Conservation (phyloP, 164 flowering plant species). For the Stephania japonica region DNA sequence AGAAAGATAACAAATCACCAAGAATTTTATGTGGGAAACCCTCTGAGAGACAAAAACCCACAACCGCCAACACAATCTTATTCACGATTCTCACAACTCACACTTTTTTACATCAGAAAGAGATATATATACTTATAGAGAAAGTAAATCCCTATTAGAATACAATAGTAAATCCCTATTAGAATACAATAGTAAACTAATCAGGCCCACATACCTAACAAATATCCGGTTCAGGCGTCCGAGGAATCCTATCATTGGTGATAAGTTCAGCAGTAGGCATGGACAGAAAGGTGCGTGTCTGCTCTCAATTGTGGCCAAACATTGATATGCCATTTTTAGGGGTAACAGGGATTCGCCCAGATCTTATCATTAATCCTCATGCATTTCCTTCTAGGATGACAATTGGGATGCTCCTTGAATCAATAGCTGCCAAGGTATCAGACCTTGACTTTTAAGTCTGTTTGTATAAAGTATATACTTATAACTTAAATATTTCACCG, state of each 20-base stretch:
- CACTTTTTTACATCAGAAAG: too few relatives aligned
- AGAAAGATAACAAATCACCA: too few relatives aligned
- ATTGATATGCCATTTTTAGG: constrained; percentile 95
- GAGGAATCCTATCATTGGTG: constrained; percentile 92
- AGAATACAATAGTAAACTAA: too few relatives aligned
- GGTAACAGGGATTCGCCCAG: constrained; percentile 90
- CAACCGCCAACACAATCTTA: too few relatives aligned
- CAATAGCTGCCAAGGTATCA: constrained; percentile 93
- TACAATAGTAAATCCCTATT: too few relatives aligned
- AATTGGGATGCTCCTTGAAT: constrained; percentile 92
- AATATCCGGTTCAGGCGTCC: constrained; percentile 73
- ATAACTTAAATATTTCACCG: too few relatives aligned
- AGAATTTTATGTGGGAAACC: too few relatives aligned
- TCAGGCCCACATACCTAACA: too few relatives aligned
- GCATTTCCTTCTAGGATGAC: constrained; percentile 99
- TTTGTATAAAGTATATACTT: too few relatives aligned
- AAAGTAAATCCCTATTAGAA: background rate
- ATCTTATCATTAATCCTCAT: constrained; percentile 94
- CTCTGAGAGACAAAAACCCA: too few relatives aligned
- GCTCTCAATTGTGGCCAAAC: constrained; percentile 94
- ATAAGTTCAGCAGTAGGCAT: constrained; percentile 97
- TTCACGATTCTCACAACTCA: too few relatives aligned
- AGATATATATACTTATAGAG: too few relatives aligned
- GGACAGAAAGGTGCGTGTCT: constrained; percentile 99
- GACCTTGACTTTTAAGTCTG: background rate